Percentiles rank a stretch among this genome's conserved stretches.
Evolutionary conservation across 202 grass and related monocot genomes (phyloP).

Genomic region (Panicum virgatum): DNA sequence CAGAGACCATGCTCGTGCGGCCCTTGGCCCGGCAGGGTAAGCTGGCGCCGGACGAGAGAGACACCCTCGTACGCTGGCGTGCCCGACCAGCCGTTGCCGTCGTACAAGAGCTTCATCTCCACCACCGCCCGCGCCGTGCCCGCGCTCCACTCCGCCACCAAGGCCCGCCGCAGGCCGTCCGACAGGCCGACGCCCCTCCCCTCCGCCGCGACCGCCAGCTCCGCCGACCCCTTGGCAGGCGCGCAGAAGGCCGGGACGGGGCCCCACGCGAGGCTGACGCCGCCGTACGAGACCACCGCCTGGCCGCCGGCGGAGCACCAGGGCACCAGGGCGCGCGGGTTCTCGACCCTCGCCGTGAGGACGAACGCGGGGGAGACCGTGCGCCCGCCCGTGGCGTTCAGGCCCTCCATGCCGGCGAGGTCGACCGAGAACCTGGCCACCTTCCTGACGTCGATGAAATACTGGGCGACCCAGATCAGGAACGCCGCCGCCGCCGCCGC

Average conservation of each 20-base stretch:
- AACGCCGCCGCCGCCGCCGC: background rate
- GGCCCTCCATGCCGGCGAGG: background rate
- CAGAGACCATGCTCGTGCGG: no score
- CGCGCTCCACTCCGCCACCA: background rate
- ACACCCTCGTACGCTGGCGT: background rate
- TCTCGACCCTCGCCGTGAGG: background rate
- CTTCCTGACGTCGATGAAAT: background rate
- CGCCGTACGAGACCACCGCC: background rate
- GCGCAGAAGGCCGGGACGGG: background rate
- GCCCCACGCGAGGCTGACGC: slow-evolving; percentile 10
- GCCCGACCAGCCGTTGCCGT: background rate
- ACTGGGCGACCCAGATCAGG: background rate
- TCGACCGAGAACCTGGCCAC: background rate
- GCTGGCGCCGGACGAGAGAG: background rate
- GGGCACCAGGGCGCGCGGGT: background rate
- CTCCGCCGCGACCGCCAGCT: background rate
- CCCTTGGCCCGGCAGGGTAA: background rate
- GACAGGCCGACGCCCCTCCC: background rate
- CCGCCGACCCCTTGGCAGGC: background rate
- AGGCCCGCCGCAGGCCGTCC: background rate
- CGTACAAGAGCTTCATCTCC: background rate
- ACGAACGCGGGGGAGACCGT: background rate
- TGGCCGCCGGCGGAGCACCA: background rate
- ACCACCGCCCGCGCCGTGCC: background rate
- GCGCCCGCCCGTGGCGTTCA: background rate